Base-by-base conservation (phyloP, 2,329 filamentous ascomycete genomes). In the Spiromastix sp. region DNA sequence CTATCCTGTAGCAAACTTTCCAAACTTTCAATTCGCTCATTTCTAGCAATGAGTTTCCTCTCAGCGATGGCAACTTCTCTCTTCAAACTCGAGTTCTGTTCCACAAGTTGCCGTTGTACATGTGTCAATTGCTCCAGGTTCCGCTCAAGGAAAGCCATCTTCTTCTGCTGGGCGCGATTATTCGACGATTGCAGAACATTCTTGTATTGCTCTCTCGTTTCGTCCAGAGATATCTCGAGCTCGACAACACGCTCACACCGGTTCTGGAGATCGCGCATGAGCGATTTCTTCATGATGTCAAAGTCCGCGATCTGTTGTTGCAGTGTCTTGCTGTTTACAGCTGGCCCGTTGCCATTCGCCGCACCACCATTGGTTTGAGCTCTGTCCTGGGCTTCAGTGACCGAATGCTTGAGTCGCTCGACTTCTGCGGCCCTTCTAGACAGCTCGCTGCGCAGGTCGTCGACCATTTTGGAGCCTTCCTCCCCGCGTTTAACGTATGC, bases 11-110 rank as follows among this genome's bases (percentile, higher is more conserved):
- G 72, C 54, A 98, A 67, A 53, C 75, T 81, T 67, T 98, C 91
- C 30, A 98, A 70, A 57, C 84, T 93, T 60, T 93, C 81, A 57
- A 98, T 98, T 39, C 91, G 82, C 70, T 98, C 91, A 56, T 96
- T 96, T 49, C 91, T 74, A 16, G 91, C 91, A 59, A 93, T 93
- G 43, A 98, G 72, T 64, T 98, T 98, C 50, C 91, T 78, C 70
- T 98, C 91, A 0, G 91, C 91, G 56, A 98, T 98, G 37, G 91
- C 91, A 37, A 98, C 91, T 64, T 98, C 91, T 71, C 98, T 96
- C 78, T 98, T 98, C 52, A 98, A 71, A 43, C 81, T 82, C 48
- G 85, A 85, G 64, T 98, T 98, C 63, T 98, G 91, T 67, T 98
- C 91, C 20, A 98, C 91, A 9, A 98, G 78, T 64, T 98, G 91